Conservation (phyloP, 2,329 filamentous ascomycete species). For the Endoconidiophora laricicola region DNA sequence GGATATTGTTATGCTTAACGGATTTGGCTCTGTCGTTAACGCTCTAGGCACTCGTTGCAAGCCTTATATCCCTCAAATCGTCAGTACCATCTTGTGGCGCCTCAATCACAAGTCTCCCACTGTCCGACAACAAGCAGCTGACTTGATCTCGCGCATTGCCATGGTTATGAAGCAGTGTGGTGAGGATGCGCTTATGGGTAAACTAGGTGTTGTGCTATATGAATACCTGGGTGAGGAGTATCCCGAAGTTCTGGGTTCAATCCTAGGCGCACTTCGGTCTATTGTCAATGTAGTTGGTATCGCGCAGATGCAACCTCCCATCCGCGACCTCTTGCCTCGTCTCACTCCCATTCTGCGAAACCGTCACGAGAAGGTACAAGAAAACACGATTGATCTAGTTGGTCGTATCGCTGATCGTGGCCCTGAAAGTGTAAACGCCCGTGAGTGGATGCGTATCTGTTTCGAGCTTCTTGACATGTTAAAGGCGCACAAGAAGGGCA, state of each 20-base stretch:
- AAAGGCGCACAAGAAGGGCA: conserved; percentile 98
- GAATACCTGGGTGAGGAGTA: conserved; percentile 98
- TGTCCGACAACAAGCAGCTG: conserved; percentile 89
- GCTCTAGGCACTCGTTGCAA: conserved; percentile 87
- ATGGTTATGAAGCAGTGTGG: conserved; percentile 99
- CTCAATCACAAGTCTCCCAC: conserved; percentile 97
- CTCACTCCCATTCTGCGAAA: conserved; percentile 97
- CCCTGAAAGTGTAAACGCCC: conserved; percentile 86
- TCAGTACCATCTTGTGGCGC: conserved; percentile 88
- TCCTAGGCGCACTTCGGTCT: conserved; percentile 81
- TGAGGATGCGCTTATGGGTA: conserved; percentile 89
- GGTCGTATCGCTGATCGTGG: conserved; percentile 95
- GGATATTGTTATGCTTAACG: conserved; percentile 89
- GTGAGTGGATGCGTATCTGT: conserved; percentile 99
- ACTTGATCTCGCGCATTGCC: conserved; percentile 89
- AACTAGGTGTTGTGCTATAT: conserved; percentile 85
- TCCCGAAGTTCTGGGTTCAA: conserved; percentile 90
- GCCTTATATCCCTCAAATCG: conserved; percentile 90
- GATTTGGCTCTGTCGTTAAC: conserved; percentile 94
- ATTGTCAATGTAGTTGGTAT: conserved; percentile 98
- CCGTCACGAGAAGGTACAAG: conserved; percentile 96
- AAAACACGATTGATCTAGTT: conserved; percentile 96
- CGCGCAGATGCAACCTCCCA: conserved; percentile 93
- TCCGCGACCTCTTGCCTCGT: conserved; percentile 85
- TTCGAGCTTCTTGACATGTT: conserved; percentile 98